A percentile compares a stretch with the other conserved stretches of the same genome.
These are phyloP conservation scores for Terfezia claveryi DNA, from an alignment of 495 filamentous ascomycete genomes.

Conservation along the genomic window DNA sequence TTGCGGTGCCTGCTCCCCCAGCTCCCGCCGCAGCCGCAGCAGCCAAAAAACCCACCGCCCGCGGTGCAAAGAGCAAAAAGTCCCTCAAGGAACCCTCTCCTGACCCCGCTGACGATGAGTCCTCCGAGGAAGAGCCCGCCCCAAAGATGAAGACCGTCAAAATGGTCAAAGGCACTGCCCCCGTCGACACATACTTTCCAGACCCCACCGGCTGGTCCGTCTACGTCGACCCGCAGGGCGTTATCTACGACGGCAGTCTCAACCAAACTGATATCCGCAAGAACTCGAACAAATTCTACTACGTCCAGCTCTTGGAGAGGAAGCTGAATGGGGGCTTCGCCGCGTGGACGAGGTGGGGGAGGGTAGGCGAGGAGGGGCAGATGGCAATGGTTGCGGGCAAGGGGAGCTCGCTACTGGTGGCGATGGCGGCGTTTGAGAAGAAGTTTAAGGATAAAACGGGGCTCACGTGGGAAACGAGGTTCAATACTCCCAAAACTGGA, in stretches of 20 bases:
- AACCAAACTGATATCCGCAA: slow-evolving; percentile 36
- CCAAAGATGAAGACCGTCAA: slow-evolving; percentile 30
- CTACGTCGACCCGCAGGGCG: slow-evolving; percentile 36
- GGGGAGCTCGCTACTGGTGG: slow-evolving; percentile 23
- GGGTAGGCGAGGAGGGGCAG: slow-evolving; percentile 54
- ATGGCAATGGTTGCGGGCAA: slow-evolving; percentile 24
- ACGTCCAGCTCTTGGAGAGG: slow-evolving; percentile 28
- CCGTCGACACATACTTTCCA: slow-evolving; percentile 23
- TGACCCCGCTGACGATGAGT: slow-evolving; percentile 16
- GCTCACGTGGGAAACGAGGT: slow-evolving; percentile 40
- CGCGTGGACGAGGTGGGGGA: slow-evolving; percentile 55
- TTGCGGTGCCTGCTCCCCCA: background rate
- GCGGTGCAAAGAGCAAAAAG: background rate
- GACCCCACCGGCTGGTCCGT: slow-evolving; percentile 28
- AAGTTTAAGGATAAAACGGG: slow-evolving; percentile 68
- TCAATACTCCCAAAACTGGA: slow-evolving; percentile 31
- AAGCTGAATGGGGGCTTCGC: slow-evolving; percentile 4
- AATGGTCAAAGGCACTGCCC: slow-evolving; percentile 24
- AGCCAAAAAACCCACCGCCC: background rate
- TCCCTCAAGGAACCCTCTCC: background rate
- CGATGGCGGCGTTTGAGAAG: slow-evolving; percentile 36
- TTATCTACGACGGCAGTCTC: slow-evolving; percentile 44
- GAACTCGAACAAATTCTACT: slow-evolving; percentile 59
- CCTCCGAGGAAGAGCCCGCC: slow-evolving; percentile 25
- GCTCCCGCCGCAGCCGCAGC: background rate